Percentiles rank a stretch among this genome's conserved stretches.
These are phyloP conservation scores for Flaveria brownii DNA, from an alignment of 129 eudicot genomes.

Conservation along the genomic window DNA sequence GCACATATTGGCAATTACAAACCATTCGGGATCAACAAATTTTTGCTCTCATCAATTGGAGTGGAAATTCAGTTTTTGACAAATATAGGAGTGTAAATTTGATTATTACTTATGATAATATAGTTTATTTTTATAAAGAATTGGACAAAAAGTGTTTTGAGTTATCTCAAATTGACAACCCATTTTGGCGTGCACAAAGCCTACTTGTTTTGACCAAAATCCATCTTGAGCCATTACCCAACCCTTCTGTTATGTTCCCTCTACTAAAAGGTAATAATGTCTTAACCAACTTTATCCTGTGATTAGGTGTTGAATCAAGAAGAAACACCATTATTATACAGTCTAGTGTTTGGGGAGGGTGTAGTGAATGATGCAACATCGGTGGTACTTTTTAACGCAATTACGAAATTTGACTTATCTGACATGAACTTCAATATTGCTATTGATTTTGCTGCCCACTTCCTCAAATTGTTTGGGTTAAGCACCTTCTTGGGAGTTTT, in stretches of 20 bases:
- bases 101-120: neutral
- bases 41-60: neutral
- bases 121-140: neutral
- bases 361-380: slow-evolving; percentile 95
- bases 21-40: neutral
- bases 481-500: slow-evolving; percentile 75
- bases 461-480: slow-evolving; percentile 47
- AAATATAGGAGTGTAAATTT: neutral
- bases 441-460: slow-evolving; percentile 44
- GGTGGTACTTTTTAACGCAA: slow-evolving; percentile 78
- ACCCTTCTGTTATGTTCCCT: neutral
- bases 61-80: neutral
- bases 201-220: neutral
- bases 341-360: slow-evolving; percentile 90
- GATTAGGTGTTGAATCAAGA: slow-evolving; percentile 82
- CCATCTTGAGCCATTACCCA: neutral
- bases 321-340: slow-evolving; percentile 72
- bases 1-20: neutral
- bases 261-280: neutral
- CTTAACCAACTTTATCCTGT: slow-evolving; percentile 1
- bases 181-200: neutral
- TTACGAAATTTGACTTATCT: slow-evolving; percentile 61
- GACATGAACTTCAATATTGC: slow-evolving; percentile 35
- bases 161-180: neutral
- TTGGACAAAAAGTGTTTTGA: neutral